phyloP scores from a whole-genome alignment of 768 basidiomycete genomes.

The Mycena capillaripes region DNA sequence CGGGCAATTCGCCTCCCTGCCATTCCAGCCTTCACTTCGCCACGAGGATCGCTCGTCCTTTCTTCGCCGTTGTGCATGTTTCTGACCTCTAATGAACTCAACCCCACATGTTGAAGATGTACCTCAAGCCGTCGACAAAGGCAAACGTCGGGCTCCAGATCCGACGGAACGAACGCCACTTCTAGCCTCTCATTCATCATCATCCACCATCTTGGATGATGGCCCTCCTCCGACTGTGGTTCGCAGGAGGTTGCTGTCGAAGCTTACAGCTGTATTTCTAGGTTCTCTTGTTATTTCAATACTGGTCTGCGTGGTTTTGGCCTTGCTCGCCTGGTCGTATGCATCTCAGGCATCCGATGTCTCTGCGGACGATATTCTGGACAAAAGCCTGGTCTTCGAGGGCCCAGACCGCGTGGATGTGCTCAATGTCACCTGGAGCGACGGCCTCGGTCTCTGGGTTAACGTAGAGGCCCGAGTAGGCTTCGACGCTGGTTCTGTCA shows the following conservation, averaged over 20 bases:
- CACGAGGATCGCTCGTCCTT: slow-evolving; percentile 6
- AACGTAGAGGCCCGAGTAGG: slow-evolving; percentile 70
- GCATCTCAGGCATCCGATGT: slow-evolving; percentile 66
- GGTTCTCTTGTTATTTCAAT: slow-evolving; percentile 66
- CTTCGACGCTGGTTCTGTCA: slow-evolving; percentile 73
- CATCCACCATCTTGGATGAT: slow-evolving; percentile 45
- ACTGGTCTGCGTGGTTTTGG: slow-evolving; percentile 57
- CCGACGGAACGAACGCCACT: slow-evolving; percentile 70
- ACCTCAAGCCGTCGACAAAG: slow-evolving; percentile 56
- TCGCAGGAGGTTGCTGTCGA: slow-evolving; percentile 51
- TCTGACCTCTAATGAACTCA: slow-evolving; percentile 27
- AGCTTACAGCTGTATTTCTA: slow-evolving; percentile 67
- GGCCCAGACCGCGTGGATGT: slow-evolving; percentile 76
- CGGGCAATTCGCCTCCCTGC: not conserved
- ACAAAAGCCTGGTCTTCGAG: slow-evolving; percentile 65
- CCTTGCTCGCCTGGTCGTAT: slow-evolving; percentile 76
- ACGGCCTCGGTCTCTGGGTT: slow-evolving; percentile 73
- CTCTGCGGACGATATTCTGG: slow-evolving; percentile 71
- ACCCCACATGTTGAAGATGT: slow-evolving; percentile 32
- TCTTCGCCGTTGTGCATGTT: not conserved
- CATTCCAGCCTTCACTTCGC: not conserved
- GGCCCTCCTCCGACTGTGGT: slow-evolving; percentile 40
- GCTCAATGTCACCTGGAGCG: slow-evolving; percentile 69
- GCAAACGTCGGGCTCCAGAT: slow-evolving; percentile 63
- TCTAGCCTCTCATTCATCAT: slow-evolving; percentile 57